These are phyloP conservation scores for Blastomyces percursus DNA, from an alignment of 2,329 filamentous ascomycete species.

Conservation along the genomic window DNA sequence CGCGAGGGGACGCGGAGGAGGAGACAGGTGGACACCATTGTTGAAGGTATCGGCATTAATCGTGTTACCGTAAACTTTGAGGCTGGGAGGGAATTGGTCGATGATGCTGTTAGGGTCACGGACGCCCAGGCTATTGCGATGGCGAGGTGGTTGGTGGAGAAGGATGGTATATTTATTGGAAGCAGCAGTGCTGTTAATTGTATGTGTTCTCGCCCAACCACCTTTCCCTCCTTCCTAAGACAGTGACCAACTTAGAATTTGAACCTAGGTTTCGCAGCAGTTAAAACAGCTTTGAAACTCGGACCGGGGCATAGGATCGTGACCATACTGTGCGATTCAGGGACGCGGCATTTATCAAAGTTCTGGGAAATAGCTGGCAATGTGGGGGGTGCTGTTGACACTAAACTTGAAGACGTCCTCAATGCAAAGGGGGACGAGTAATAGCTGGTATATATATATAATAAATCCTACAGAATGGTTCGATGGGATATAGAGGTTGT, in stretches of 20 bases:
- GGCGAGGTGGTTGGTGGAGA: constrained; percentile 93
- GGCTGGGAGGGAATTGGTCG: constrained; percentile 70
- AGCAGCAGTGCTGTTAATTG: constrained; percentile 97
- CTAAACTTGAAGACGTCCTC: constrained; percentile 37
- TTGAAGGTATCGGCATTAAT: constrained; percentile 94
- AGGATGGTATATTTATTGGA: constrained; percentile 87
- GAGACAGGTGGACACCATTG: constrained; percentile 87
- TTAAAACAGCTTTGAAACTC: constrained; percentile 36
- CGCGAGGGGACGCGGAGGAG: constrained; percentile 79
- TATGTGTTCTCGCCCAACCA: constrained; percentile 25
- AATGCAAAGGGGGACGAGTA: constrained; percentile 23
- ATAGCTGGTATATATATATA: neutral
- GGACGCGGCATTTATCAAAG: constrained; percentile 41
- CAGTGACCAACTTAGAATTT: constrained; percentile 10
- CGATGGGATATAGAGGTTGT: neutral
- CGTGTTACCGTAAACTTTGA: constrained; percentile 91
- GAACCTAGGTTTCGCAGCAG: constrained; percentile 37
- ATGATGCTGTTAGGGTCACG: constrained; percentile 79
- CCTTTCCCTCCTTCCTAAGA: neutral
- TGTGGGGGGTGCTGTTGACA: constrained; percentile 36
- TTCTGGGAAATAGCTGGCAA: constrained; percentile 41
- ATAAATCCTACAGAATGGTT: neutral
- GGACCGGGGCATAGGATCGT: constrained; percentile 40
- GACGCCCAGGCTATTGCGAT: constrained; percentile 84
- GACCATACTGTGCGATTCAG: constrained; percentile 41